Base-by-base conservation (phyloP, 2,329 filamentous ascomycete species). In the Verticillium albo-atrum region DNA sequence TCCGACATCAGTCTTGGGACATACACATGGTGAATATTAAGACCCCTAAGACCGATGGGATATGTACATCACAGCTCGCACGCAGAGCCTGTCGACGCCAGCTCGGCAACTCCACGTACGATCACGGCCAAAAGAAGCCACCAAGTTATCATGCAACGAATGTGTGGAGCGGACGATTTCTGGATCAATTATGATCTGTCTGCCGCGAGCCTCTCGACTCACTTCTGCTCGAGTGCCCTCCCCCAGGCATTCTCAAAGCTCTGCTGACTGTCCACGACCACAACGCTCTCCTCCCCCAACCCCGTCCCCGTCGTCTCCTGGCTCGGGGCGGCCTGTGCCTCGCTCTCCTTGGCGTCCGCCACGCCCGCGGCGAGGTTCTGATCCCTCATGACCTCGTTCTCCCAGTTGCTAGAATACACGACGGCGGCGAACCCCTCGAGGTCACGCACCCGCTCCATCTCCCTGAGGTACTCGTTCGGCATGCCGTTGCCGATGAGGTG, bases 341-440 rank as follows among this genome's bases (percentile, higher is more conserved):
- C 67, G 34, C 54, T 58, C 3, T 67, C 66, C 37, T 70, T 66
- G 55, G 75, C 65, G 54, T 74, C 68, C n/a, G 73, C 68, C 4
- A 71, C 73, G 57, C 72, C 76, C 17, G 70, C 73, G 69, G 74
- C 71, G 47, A 77, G 66, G 23, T 68, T 75, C 37, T 83, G 79
- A 27, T 82, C 77, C 17, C 75, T 78, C 59, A 89, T 84, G 35
- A 57, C 55, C 74, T 89, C 86, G 63, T 79, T 85, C 71, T 88
- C 83, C 85, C 86, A 95, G 72, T 96, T 95, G 70, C 89, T 93
- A 56, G 88, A 91, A 73, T 95, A 96, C 42, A 96, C 91, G 1
- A 96, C 89, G 1, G 92, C 91, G 1, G 91, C 89, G 71, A 96
- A 96, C 0, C 89, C 90, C 71, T 93, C 89, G 10, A 96, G 79